These are phyloP conservation scores for Phialocephala subalpina DNA, from an alignment of 2,329 filamentous ascomycete genomes.

Conservation along the genomic window DNA sequence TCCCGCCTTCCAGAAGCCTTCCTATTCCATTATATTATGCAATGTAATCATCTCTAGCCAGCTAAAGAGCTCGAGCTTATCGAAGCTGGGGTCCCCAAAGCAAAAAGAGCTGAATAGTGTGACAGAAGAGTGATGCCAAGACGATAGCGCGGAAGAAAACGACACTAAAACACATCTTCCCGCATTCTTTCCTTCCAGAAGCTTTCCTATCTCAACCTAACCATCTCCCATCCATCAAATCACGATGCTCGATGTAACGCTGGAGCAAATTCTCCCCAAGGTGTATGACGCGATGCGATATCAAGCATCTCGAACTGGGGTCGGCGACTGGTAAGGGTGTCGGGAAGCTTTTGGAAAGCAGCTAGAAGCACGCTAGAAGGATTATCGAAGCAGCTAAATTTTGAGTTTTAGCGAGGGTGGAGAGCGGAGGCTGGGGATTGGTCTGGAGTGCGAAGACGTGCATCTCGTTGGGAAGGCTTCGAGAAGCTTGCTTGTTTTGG, in stretches of 20 bases:
- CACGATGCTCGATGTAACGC: not conserved
- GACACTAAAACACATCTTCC: not conserved
- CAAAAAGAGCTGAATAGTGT: too few species aligned
- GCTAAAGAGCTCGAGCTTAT: too few species aligned
- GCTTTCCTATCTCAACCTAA: not conserved
- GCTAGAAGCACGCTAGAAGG: not conserved
- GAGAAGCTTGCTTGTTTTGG: too few species aligned
- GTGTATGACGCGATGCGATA: too few species aligned
- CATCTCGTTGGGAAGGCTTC: too few species aligned
- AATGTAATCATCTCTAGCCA: too few species aligned
- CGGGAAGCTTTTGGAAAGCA: not conserved
- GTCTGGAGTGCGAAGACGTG: not conserved
- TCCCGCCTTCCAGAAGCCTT: not conserved
- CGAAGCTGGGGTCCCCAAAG: too few species aligned
- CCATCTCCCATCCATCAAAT: not conserved
- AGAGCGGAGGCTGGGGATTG: constrained; percentile 1
- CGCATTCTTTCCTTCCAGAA: not conserved
- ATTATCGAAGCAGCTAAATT: not conserved
- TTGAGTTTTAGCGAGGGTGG: not conserved
- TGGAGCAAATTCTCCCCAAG: not conserved
- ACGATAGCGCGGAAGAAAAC: too few species aligned
- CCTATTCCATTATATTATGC: not conserved
- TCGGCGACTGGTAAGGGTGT: not conserved
- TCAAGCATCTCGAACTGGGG: not conserved
- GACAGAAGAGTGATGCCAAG: too few species aligned